phyloP scores from a whole-genome alignment of 23 red algal species.

The Gracilaria domingensis region DNA sequence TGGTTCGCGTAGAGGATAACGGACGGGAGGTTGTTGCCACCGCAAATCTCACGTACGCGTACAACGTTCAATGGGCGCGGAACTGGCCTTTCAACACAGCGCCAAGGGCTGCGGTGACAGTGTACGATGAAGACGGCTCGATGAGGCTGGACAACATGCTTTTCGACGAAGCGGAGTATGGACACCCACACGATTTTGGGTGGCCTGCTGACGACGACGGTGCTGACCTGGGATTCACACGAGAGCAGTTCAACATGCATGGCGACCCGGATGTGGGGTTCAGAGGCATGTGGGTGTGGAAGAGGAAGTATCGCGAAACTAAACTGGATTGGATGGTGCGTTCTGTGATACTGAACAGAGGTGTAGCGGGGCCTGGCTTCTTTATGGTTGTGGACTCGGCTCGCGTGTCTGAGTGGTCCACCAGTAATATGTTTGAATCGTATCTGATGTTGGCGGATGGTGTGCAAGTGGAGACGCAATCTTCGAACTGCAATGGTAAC shows the following conservation, averaged over 20 bases:
- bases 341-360: slow-evolving; percentile 10
- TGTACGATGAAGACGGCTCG: not conserved
- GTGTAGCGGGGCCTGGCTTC: not conserved
- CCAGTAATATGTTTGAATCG: slow-evolving; percentile 47
- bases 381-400: slow-evolving; percentile 49
- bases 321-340: slow-evolving; percentile 18
- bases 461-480: slow-evolving; percentile 27
- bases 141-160: not conserved
- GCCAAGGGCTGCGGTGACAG: not conserved
- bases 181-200: slow-evolving; percentile 21
- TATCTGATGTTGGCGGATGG: slow-evolving; percentile 27
- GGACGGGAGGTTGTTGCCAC: slow-evolving; percentile 19
- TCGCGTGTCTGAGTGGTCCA: not conserved
- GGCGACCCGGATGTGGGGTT: slow-evolving; percentile 41
- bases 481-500: slow-evolving; percentile 15
- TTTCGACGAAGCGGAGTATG: not conserved
- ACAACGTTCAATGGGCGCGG: slow-evolving; percentile 55
- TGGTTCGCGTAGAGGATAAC: slow-evolving; percentile 25
- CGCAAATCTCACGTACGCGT: slow-evolving; percentile 61
- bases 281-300: slow-evolving; percentile 52
- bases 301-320: slow-evolving; percentile 31
- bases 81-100: slow-evolving; percentile 32
- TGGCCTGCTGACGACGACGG: slow-evolving; percentile 30
- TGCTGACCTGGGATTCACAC: not conserved
- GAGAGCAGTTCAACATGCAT: slow-evolving; percentile 45